phyloP scores from a whole-genome alignment of 805 yeast genomes.

The Candida cerambycidarum region DNA sequence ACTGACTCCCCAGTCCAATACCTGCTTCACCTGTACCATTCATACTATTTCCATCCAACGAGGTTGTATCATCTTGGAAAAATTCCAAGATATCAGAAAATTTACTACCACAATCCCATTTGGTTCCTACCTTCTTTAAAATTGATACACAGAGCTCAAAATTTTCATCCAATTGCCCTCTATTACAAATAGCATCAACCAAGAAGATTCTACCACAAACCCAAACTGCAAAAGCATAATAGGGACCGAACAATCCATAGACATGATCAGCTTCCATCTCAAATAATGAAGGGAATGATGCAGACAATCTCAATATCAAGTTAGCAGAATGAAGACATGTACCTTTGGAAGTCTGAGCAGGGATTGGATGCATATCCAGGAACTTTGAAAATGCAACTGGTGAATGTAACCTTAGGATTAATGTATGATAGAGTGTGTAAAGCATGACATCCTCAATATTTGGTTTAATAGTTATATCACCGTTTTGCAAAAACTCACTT shows the following conservation, averaged over 20 bases:
- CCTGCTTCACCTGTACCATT: conserved; percentile 10
- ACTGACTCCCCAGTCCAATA: conserved; percentile 6
- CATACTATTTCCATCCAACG: conserved; percentile 9
- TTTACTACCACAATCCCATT: conserved; percentile 19
- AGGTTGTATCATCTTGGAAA: conserved; percentile 16
- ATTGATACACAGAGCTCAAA: conserved; percentile 13
- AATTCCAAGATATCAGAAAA: conserved; percentile 19
- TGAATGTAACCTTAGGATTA: conserved; percentile 17
- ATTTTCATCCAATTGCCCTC: conserved; percentile 13
- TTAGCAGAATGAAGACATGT: conserved; percentile 15
- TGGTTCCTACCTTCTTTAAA: conserved; percentile 14
- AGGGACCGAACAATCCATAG: conserved; percentile 17
- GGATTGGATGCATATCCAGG: conserved; percentile 14
- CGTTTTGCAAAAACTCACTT: conserved; percentile 11
- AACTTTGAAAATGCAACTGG: conserved; percentile 17
- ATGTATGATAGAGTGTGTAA: conserved; percentile 17
- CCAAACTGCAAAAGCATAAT: conserved; percentile 20
- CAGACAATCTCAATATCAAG: conserved; percentile 11
- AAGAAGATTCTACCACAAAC: conserved; percentile 18
- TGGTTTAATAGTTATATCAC: conserved; percentile 1
- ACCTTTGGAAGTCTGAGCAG: conserved; percentile 16
- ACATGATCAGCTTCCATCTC: conserved; percentile 9
- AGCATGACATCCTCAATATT: conserved; percentile 13
- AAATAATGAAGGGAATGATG: conserved; percentile 10
- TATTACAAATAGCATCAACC: conserved; percentile 13